A percentile compares a stretch with the other conserved stretches of the same genome.
Evolutionary conservation across 768 basidiomycete genomes (phyloP).

Genomic region (Phanerochaete carnosa): DNA sequence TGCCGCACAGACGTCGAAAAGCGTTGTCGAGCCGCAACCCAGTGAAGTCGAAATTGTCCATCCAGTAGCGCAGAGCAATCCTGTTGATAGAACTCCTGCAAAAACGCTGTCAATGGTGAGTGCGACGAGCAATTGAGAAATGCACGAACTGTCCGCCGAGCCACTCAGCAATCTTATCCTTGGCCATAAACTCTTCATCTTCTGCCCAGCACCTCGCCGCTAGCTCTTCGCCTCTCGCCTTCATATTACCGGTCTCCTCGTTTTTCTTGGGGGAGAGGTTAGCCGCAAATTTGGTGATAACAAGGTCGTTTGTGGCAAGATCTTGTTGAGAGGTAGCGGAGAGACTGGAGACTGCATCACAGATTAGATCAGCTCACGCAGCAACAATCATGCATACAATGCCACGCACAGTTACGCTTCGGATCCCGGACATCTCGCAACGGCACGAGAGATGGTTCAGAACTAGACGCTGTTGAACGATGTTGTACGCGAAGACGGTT

Average conservation of each 20-base stretch:
- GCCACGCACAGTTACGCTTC: slow-evolving; percentile 34
- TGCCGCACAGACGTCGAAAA: slow-evolving; percentile 87
- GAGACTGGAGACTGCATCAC: slow-evolving; percentile 22
- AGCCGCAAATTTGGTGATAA: slow-evolving; percentile 39
- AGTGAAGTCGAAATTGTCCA: slow-evolving; percentile 86
- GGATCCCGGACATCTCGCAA: slow-evolving; percentile 38
- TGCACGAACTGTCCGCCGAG: slow-evolving; percentile 83
- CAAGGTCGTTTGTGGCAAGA: slow-evolving; percentile 50
- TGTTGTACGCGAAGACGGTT: slow-evolving; percentile 59
- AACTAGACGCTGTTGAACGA: slow-evolving; percentile 71
- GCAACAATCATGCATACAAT: slow-evolving; percentile 20
- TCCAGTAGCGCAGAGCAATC: slow-evolving; percentile 72
- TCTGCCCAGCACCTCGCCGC: slow-evolving; percentile 83
- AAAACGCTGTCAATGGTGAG: neutral
- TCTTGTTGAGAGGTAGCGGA: slow-evolving; percentile 50
- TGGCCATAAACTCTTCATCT: slow-evolving; percentile 77
- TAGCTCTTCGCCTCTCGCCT: slow-evolving; percentile 63
- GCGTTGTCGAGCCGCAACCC: slow-evolving; percentile 81
- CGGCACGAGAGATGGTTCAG: slow-evolving; percentile 77
- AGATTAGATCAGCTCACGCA: slow-evolving; percentile 11
- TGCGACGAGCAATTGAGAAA: neutral
- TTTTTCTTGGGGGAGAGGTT: slow-evolving; percentile 36
- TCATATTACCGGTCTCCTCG: slow-evolving; percentile 57
- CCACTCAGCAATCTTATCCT: slow-evolving; percentile 96
- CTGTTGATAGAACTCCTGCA: slow-evolving; percentile 74